Percentiles rank a stretch among this genome's conserved stretches.
Conservation (phyloP, 371 early-diverging fungal species). For the Syncephalastrum sp. region DNA sequence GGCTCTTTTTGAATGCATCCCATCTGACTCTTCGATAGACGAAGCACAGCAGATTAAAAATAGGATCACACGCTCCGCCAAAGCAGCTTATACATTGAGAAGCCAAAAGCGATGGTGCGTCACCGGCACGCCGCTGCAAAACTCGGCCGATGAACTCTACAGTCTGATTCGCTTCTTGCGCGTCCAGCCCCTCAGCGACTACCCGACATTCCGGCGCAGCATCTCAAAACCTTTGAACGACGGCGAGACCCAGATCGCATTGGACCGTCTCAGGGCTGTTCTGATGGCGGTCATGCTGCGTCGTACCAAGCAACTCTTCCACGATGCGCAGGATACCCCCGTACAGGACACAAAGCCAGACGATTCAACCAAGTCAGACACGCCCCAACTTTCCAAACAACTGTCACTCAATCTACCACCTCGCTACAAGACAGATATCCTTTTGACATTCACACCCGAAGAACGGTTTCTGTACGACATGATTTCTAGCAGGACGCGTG, state of each 20-base stretch:
- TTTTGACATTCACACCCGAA: slow-evolving; percentile 47
- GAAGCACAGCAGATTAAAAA: slow-evolving; percentile 93
- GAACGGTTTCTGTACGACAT: slow-evolving; percentile 65
- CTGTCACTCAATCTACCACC: slow-evolving; percentile 61
- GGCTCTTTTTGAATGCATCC: slow-evolving; percentile 5
- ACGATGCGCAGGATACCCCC: slow-evolving; percentile 1
- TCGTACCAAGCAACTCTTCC: slow-evolving; percentile 60
- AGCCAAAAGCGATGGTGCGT: slow-evolving; percentile 81
- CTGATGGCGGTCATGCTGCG: slow-evolving; percentile 72
- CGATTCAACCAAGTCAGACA: background rate
- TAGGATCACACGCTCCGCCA: slow-evolving; percentile 61
- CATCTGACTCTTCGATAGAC: slow-evolving; percentile 61
- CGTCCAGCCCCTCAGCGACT: slow-evolving; percentile 61
- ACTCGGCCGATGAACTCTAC: slow-evolving; percentile 85
- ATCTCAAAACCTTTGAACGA: slow-evolving; percentile 54
- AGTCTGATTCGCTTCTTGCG: slow-evolving; percentile 80
- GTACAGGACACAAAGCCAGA: background rate
- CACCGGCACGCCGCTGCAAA: slow-evolving; percentile 84
- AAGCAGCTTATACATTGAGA: slow-evolving; percentile 56
- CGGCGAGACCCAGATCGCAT: slow-evolving; percentile 29
- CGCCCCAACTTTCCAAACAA: slow-evolving; percentile 15
- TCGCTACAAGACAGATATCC: slow-evolving; percentile 53
- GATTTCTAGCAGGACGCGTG: slow-evolving; percentile 49
- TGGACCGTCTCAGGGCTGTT: slow-evolving; percentile 60
- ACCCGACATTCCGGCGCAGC: slow-evolving; percentile 51